These are phyloP conservation scores for Boletus rubropictus DNA, from an alignment of 768 basidiomycete species.

Conservation along the genomic window DNA sequence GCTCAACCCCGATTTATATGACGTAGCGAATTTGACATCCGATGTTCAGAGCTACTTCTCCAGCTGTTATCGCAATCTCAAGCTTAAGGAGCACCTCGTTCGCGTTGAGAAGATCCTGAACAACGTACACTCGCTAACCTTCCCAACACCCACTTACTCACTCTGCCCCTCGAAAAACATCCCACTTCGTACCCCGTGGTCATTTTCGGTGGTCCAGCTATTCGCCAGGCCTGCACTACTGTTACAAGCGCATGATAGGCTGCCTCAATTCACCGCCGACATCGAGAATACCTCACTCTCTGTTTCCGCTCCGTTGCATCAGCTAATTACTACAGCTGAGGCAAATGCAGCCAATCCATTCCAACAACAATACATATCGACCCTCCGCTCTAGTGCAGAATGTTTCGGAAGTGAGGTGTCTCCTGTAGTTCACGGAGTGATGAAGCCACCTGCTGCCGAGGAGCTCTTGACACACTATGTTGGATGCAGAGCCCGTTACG, in stretches of 20 bases:
- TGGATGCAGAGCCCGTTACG: constrained; percentile 6
- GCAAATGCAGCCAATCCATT: constrained; percentile 8
- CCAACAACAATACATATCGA: constrained; percentile 8
- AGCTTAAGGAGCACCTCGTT: constrained; percentile 10
- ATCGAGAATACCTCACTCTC: background rate
- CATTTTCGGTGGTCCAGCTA: background rate
- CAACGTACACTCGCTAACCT: background rate
- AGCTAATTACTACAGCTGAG: constrained; percentile 3
- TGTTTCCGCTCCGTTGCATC: background rate
- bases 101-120: constrained; percentile 10
- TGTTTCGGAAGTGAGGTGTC: constrained; percentile 4
- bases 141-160: background rate
- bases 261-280: background rate
- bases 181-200: background rate
- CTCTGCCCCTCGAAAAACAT: background rate
- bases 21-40: constrained; percentile 1
- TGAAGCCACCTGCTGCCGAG: background rate
- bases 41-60: constrained; percentile 4
- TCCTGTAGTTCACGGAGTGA: background rate
- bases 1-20: background rate
- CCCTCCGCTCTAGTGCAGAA: constrained; percentile 8
- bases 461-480: constrained; percentile 9
- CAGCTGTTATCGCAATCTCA: constrained; percentile 13
- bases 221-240: constrained; percentile 6
- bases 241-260: background rate